Conservation (phyloP, 148 eudicot species). For the Oxyria digyna region DNA sequence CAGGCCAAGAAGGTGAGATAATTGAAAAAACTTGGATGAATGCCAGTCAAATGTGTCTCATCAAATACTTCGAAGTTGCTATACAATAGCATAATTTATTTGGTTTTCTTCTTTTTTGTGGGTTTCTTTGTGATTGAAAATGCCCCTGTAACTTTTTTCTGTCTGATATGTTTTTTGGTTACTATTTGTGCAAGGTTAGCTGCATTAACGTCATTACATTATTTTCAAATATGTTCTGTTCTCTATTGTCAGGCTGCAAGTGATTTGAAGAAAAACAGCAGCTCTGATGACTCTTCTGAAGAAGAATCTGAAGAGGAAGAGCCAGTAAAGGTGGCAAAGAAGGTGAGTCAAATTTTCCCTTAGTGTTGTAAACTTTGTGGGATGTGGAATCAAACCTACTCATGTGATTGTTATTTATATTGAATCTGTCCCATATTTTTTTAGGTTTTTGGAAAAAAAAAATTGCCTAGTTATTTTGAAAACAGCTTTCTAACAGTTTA, state of each 20-base stretch:
- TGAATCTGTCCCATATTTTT: too few species aligned
- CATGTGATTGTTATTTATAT: too few species aligned
- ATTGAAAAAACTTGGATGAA: too few species aligned
- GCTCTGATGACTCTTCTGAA: neutral
- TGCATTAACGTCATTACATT: neutral
- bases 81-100: too few species aligned
- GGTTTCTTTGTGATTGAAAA: neutral
- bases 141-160: too few species aligned
- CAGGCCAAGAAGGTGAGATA: too few species aligned
- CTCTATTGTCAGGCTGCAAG: neutral
- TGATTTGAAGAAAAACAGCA: neutral
- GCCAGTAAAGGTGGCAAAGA: neutral
- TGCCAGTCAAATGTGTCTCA: too few species aligned
- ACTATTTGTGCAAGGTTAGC: slow-evolving; percentile 3
- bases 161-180: neutral
- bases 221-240: neutral
- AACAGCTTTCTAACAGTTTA: too few species aligned
- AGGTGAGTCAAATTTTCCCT: neutral
- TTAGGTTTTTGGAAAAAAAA: too few species aligned
- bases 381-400: too few species aligned
- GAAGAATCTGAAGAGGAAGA: neutral
- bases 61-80: too few species aligned
- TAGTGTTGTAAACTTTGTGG: neutral
- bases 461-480: too few species aligned
- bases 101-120: slow-evolving; percentile 4